Conservation (phyloP, 345 rosid species). For the Brassica juncea region DNA sequence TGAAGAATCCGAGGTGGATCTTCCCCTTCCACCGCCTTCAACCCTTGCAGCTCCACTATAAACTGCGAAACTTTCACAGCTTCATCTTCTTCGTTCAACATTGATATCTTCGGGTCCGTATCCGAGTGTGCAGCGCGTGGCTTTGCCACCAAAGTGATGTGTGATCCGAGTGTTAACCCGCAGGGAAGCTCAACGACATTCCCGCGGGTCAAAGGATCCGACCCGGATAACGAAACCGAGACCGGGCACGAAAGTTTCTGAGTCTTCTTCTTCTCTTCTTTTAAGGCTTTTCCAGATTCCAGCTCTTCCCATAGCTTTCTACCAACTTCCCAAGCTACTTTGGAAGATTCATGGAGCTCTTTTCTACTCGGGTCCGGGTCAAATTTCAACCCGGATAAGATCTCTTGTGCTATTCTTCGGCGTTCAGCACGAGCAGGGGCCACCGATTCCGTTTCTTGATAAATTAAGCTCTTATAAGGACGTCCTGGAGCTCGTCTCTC, state of each 20-base stretch:
- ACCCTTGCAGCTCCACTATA: constrained; percentile 66
- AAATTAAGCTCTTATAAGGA: constrained; percentile 48
- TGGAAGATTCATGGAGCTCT: constrained; percentile 56
- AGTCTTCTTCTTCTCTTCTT: constrained; percentile 13
- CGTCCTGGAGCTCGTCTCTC: constrained; percentile 57
- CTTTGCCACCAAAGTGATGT: constrained; percentile 63
- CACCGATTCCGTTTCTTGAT: constrained; percentile 35
- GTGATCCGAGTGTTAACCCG: constrained; percentile 72
- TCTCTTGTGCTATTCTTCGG: not conserved
- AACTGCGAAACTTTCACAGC: constrained; percentile 65
- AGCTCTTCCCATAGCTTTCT: constrained; percentile 57
- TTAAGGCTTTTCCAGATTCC: constrained; percentile 40
- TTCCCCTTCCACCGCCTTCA: constrained; percentile 72
- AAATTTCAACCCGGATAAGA: constrained; percentile 53
- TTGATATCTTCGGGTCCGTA: constrained; percentile 50
- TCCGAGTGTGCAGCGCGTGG: constrained; percentile 57
- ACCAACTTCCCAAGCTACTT: constrained; percentile 65
- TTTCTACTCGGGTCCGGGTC: constrained; percentile 42
- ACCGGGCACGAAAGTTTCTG: constrained; percentile 44
- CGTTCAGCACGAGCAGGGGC: constrained; percentile 28
- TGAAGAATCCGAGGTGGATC: constrained; percentile 78
- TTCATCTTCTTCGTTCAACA: constrained; percentile 49
- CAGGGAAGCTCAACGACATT: constrained; percentile 60
- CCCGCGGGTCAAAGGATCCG: constrained; percentile 46
- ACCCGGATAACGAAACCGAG: constrained; percentile 52